These are phyloP conservation scores for Beta macrorhiza DNA, from an alignment of 179 eudicot genomes.

Conservation along the genomic window DNA sequence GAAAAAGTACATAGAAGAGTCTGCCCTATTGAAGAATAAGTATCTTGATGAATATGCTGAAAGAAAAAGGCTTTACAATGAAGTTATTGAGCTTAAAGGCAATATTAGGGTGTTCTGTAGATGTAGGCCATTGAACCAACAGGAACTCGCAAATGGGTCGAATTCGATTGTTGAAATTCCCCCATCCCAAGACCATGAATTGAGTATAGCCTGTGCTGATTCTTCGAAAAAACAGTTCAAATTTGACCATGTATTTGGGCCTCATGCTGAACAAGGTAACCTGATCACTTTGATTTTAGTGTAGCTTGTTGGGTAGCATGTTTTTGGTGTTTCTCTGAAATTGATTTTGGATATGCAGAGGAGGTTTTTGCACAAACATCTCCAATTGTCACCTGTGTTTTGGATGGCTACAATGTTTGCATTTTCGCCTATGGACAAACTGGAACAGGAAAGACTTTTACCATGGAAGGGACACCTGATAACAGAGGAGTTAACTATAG, in stretches of 20 bases:
- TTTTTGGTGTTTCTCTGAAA: slow-evolving; percentile 18
- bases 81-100: slow-evolving; percentile 96
- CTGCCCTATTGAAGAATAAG: slow-evolving; percentile 59
- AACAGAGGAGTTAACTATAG: slow-evolving; percentile 92
- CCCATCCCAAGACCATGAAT: slow-evolving; percentile 64
- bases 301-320: neutral
- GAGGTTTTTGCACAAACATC: slow-evolving; percentile 68
- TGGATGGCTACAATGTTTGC: slow-evolving; percentile 96
- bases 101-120: slow-evolving; percentile 94
- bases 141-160: slow-evolving; percentile 58
- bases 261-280: slow-evolving; percentile 81
- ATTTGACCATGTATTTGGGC: slow-evolving; percentile 84
- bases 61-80: slow-evolving; percentile 85
- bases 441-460: slow-evolving; percentile 96
- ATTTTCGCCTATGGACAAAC: slow-evolving; percentile 99
- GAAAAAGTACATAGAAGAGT: slow-evolving; percentile 57
- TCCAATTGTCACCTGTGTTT: slow-evolving; percentile 79
- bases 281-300: neutral
- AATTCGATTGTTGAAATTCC: slow-evolving; percentile 66
- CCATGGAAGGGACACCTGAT: slow-evolving; percentile 93
- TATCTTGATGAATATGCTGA: slow-evolving; percentile 65
- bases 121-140: slow-evolving; percentile 77
- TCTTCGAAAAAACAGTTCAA: slow-evolving; percentile 86
- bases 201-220: slow-evolving; percentile 67
- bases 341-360: slow-evolving; percentile 51